Evolutionary conservation across 2,329 filamentous ascomycete genomes (phyloP), one percentile per base, ranked within the genome.

Genomic region (Daldinia sp.): DNA sequence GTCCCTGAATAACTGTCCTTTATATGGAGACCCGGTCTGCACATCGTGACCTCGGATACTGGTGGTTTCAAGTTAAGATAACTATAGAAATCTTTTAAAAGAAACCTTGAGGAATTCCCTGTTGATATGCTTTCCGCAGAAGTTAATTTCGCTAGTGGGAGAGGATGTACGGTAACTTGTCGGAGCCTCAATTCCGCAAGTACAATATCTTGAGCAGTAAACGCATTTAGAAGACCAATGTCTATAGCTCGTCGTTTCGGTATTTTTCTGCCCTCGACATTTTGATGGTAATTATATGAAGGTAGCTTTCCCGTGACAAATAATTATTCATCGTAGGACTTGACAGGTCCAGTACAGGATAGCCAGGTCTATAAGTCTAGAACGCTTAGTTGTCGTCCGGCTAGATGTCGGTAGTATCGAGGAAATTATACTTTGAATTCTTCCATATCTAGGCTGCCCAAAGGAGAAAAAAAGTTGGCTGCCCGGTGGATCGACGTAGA

Each of bases 351-450:
- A 50, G 39, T 8, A 53, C 41, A 25, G 11, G n/a, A 15, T 13
- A 15, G n/a, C 23, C 30, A 32, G 41, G 48, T 25, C 21, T 51
- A 48, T 27, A 48, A 49, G 52, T 61, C 64, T 67, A 61, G 64
- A 67, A 43, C 61, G 29, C 54, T 56, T 49, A 59, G 50, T 54
- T 58, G 43, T 43, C 51, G 10, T 29, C 45, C 32, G 23, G 54
- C 23, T 54, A 47, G 34, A 51, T 47, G 39, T 54, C 21, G 54
- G 58, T 64, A 61, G 53, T 37, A 67, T 61, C 58, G 39, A 54
- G 55, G 57, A 64, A 56, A 64, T 64, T 63, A 50, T 57, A 54
- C 37, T 37, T 61, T 49, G 37, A 58, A 45, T 67, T 64, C 54
- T 64, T 67, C 64, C 61, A 61, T 58, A 58, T 43, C 53, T 48